Base-by-base conservation (phyloP, 176 grass and related monocot genomes). In the Aegilops speltoides region DNA sequence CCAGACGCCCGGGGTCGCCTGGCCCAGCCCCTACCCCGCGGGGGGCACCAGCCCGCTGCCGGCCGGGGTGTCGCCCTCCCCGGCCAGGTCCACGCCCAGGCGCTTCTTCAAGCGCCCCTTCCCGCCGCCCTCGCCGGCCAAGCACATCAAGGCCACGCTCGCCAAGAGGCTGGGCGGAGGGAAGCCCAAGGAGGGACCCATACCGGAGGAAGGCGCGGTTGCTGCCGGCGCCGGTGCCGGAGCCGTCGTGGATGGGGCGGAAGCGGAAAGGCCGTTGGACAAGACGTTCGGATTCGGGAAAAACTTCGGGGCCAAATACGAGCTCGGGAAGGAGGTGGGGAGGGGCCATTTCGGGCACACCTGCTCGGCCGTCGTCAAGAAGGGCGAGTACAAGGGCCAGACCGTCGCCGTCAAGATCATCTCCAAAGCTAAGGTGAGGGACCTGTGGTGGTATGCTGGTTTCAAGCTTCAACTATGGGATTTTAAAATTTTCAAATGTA, bases 301-400 rank as follows among this genome's bases (percentile, higher is more conserved):
- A 77, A 96, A 94, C 82, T 96, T 99, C 67, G 97, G 94, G 56
- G 92, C 97, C 60, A 99, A 94, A 83, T 99, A 94, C 41, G 97
- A 99, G 77, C 89, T 96, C 50, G 97, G 94, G 77, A 99, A 99
- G 94, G 97, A 99, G 92, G 92, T 99, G 7, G 97, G 97, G 19
- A 90, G 97, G 80, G 97, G 97, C 0, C 97, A 99, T 88, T 99
- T 99, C 67, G 97, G 97, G 0, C 97, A 99, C 82, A 99, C 97
- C 23, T 99, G 97, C 89, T 94, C 88, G 0, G 94, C 85, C 19
- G 91, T 87, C 23, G 90, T 92, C 2, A 99, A 94, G 83, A 99
- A 94, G 89, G 94, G 97, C 74, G 97, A 99, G 52, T 85, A 62
- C 79, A 99, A 94, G 88, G 97, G 97, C 4, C 94, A 99, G 8